phyloP scores from a whole-genome alignment of 768 basidiomycete species.

The Lentinula raphanica region DNA sequence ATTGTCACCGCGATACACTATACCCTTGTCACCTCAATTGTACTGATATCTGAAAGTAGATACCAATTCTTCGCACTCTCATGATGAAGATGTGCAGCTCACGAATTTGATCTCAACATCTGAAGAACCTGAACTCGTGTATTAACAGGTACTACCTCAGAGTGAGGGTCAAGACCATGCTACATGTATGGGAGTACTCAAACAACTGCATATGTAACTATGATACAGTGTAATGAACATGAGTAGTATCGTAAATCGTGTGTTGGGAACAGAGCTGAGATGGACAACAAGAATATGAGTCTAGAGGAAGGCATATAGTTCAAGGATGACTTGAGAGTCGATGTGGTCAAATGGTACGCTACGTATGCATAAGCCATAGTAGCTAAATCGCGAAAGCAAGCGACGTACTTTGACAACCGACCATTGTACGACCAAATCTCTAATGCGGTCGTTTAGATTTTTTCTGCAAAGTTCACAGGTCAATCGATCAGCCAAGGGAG shows the following conservation, averaged over 20 bases:
- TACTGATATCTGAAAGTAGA: too few relatives aligned
- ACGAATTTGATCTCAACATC: too few relatives aligned
- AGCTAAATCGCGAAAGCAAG: background rate
- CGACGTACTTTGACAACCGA: constrained; percentile 67
- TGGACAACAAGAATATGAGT: too few relatives aligned
- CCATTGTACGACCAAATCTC: constrained; percentile 68
- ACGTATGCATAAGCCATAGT: background rate
- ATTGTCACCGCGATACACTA: background rate
- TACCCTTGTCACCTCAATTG: background rate
- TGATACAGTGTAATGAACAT: too few relatives aligned
- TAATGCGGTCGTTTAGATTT: constrained; percentile 60
- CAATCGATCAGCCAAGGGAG: constrained; percentile 63
- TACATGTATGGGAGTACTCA: too few relatives aligned
- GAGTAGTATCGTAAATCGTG: too few relatives aligned
- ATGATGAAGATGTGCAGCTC: too few relatives aligned
- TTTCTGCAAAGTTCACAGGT: constrained; percentile 64
- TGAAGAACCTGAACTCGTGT: too few relatives aligned
- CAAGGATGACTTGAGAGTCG: too few relatives aligned
- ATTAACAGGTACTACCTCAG: background rate
- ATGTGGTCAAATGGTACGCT: background rate
- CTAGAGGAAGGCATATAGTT: too few relatives aligned
- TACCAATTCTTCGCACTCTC: too few relatives aligned
- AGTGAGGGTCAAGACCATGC: background rate
- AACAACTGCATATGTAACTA: background rate
- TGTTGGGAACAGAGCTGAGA: too few relatives aligned